Evolutionary conservation across 2,329 filamentous ascomycete genomes (phyloP).

Genomic region (Pseudocercospora cruenta): DNA sequence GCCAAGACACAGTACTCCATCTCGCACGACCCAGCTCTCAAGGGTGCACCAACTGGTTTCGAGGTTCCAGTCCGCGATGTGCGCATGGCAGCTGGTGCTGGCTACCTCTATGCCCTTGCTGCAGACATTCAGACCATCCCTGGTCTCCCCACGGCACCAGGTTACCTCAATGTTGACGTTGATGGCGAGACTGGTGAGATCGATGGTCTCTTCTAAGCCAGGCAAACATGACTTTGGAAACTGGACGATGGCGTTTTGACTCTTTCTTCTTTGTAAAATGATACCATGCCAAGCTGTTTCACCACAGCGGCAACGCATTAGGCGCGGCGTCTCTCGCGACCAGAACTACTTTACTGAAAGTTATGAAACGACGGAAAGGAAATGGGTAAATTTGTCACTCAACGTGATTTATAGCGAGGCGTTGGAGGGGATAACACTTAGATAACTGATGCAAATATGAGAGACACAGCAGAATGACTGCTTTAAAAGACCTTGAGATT

Average conservation of each 20-base stretch:
- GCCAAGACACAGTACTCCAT: conserved; percentile 99
- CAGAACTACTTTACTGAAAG: background rate
- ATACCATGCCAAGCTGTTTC: conserved; percentile 23
- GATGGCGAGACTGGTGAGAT: conserved; percentile 57
- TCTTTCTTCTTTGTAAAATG: background rate
- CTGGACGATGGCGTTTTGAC: conserved; percentile 13
- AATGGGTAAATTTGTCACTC: conserved; percentile 22
- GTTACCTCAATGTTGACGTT: conserved; percentile 90
- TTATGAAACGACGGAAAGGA: conserved; percentile 8
- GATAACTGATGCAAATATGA: background rate
- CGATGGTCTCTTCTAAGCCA: conserved; percentile 75
- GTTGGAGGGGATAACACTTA: conserved; percentile 15
- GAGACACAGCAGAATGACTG: background rate
- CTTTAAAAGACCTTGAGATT: too few species aligned
- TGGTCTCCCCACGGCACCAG: conserved; percentile 89
- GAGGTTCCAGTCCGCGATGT: conserved; percentile 94
- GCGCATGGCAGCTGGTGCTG: conserved; percentile 88
- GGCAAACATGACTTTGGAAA: background rate
- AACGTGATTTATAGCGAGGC: conserved; percentile 30
- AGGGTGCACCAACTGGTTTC: conserved; percentile 93
- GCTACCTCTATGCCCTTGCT: conserved; percentile 91
- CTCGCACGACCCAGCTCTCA: conserved; percentile 87
- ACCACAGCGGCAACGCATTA: conserved; percentile 25
- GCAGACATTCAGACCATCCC: conserved; percentile 99
- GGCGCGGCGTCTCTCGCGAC: conserved; percentile 16